Base-by-base conservation (phyloP, 2,329 filamentous ascomycete genomes). In the Fusarium pilosicola region DNA sequence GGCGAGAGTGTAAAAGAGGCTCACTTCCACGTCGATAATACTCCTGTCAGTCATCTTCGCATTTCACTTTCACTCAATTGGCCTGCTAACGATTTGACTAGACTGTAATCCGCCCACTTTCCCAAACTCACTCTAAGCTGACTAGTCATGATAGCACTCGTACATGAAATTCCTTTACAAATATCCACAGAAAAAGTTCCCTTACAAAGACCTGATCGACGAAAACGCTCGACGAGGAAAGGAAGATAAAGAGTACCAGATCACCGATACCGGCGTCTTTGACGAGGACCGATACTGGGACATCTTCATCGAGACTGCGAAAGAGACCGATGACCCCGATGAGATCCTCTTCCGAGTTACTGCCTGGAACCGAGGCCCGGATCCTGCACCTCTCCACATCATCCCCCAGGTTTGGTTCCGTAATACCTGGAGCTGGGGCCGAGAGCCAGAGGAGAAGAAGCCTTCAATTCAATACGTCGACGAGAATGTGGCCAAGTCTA, bases 121-220 rank as follows among this genome's bases (percentile, higher is more conserved):
- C 9, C 28, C 17, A 51, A 42, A 57, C 41, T 7, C 36, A 44
- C 57, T 48, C 26, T 38, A 38, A 68, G 45, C 70, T 73, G 65
- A 78, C 70, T 54, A 30, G 48, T 55, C 58, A 61, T 56, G 54
- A 46, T 81, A 95, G 93, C 95, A 98, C 84, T 97, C 96, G 34
- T 98, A 98, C 86, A 98, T 98, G 96, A 98, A 98, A 83, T 97
- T 92, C 80, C 91, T 98, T 76, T 98, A 98, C 89, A 98, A 98
- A 84, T 97, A 98, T 78, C 96, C 96, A 2, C 96, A 98, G 84
- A 89, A 89, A 78, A 91, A 92, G 73, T 98, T 98, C 79, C 96
- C 96, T 6, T 98, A 98, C 85, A 88, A 98, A 82, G 91, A 97
- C 74, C 86, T 98, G 52, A 85, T 97, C 74, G 86, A 94, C 73